Conservation (phyloP, 768 basidiomycete genomes). For the Podaxis sp. region DNA sequence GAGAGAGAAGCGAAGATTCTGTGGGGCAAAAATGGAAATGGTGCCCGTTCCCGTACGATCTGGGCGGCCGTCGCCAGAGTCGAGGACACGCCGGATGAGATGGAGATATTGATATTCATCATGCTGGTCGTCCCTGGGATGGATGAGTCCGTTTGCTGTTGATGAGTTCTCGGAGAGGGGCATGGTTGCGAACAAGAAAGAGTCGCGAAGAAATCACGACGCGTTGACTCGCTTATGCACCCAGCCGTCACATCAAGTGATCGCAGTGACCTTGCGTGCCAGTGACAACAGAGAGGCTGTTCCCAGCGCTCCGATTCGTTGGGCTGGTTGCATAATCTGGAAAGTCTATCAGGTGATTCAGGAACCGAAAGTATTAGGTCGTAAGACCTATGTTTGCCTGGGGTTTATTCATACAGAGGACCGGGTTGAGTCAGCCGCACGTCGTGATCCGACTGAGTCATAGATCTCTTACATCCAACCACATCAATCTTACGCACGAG, state of each 20-base stretch:
- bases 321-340: too few relatives aligned
- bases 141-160: background rate
- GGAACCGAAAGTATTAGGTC: too few relatives aligned
- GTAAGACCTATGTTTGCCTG: too few relatives aligned
- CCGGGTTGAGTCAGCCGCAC: background rate
- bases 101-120: constrained; percentile 91
- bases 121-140: constrained; percentile 35
- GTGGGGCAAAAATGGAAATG: constrained; percentile 88
- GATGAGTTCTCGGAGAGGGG: background rate
- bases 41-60: constrained; percentile 98
- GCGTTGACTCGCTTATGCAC: constrained; percentile 10
- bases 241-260: constrained; percentile 11
- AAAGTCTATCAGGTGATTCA: too few relatives aligned
- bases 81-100: constrained; percentile 76
- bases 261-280: constrained; percentile 1
- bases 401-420: background rate
- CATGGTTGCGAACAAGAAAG: background rate
- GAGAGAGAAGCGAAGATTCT: constrained; percentile 87
- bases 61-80: constrained; percentile 72
- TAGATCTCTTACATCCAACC: background rate
- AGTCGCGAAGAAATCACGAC: background rate
- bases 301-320: background rate
- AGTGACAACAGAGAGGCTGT: background rate
- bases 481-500: background rate
- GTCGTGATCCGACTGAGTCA: background rate